phyloP scores from a whole-genome alignment of 306 rosid genomes.

The Nissolia schottii region DNA sequence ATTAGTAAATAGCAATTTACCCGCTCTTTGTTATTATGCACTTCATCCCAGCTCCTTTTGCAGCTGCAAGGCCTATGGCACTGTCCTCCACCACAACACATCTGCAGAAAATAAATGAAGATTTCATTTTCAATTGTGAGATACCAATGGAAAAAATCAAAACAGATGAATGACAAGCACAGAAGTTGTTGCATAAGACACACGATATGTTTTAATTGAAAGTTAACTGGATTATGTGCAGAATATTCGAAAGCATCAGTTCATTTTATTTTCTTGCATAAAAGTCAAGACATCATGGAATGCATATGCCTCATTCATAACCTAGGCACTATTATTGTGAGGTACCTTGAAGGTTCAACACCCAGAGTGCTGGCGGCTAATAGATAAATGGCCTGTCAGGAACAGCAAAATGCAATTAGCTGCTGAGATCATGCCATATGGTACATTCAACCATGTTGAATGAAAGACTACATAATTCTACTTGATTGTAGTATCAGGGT shows the following conservation, averaged over 20 bases:
- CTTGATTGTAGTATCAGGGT: neutral
- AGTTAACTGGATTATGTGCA: constrained; percentile 9
- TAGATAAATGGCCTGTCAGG: constrained; percentile 81
- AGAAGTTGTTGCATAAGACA: neutral
- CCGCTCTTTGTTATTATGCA: constrained; percentile 92
- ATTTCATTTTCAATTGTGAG: constrained; percentile 14
- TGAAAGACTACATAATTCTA: neutral
- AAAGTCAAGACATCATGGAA: neutral
- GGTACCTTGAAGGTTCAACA: constrained; percentile 90
- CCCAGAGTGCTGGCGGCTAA: constrained; percentile 81
- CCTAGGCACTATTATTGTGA: constrained; percentile 10
- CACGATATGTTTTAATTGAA: neutral
- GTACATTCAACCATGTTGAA: neutral
- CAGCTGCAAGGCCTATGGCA: constrained; percentile 95
- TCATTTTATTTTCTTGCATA: neutral
- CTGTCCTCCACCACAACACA: constrained; percentile 97
- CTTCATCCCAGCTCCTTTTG: constrained; percentile 92
- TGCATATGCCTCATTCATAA: neutral
- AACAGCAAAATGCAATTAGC: constrained; percentile 24
- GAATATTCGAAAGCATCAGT: neutral
- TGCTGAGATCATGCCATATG: constrained; percentile 12
- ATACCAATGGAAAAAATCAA: neutral
- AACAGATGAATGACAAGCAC: neutral
- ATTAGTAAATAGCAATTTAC: constrained; percentile 29
- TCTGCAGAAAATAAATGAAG: constrained; percentile 39